A percentile compares a stretch with the other conserved stretches of the same genome.
Conservation (phyloP, 208 protist genomes). For the Trypanosoma brucei region DNA sequence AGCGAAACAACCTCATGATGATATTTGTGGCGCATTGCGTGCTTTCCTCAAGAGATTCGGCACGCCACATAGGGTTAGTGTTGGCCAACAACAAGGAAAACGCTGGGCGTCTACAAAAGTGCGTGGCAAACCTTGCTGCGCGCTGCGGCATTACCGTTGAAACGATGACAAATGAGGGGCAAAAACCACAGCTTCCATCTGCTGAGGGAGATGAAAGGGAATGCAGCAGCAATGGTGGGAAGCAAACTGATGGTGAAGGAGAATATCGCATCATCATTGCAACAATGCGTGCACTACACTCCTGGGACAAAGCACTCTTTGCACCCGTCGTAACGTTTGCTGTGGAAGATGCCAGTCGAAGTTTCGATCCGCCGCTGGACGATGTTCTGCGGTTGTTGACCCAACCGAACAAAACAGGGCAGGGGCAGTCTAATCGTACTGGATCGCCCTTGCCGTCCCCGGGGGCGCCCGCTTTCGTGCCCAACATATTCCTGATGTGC, state of each 20-base stretch:
- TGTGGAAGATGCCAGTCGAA: slow-evolving; percentile 14
- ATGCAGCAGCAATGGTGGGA: background rate
- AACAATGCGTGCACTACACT: slow-evolving; percentile 11
- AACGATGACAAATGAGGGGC: slow-evolving; percentile 7
- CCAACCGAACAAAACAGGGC: background rate
- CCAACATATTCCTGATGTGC: slow-evolving; percentile 37
- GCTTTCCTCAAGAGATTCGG: slow-evolving; percentile 20
- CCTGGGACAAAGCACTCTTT: slow-evolving; percentile 17
- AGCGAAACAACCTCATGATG: slow-evolving; percentile 40
- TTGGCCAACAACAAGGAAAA: slow-evolving; percentile 26
- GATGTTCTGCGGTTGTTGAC: slow-evolving; percentile 14
- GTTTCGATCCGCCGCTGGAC: slow-evolving; percentile 12
- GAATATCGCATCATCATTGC: slow-evolving; percentile 17
- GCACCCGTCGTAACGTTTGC: slow-evolving; percentile 12
- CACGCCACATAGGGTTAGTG: slow-evolving; percentile 26
- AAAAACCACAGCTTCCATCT: slow-evolving; percentile 4
- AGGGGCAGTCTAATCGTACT: too few species aligned
- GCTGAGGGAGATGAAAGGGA: slow-evolving; percentile 3
- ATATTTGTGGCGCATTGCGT: slow-evolving; percentile 57
- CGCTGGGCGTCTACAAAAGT: slow-evolving; percentile 17
- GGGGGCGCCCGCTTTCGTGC: slow-evolving; percentile 10
- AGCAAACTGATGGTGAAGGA: background rate
- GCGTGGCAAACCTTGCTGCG: slow-evolving; percentile 9
- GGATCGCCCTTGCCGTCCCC: background rate
- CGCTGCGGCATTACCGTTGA: slow-evolving; percentile 12